Evolutionary conservation across 2,329 filamentous ascomycete species (phyloP), one percentile per base, ranked within the genome.

Genomic region (Aspergillus niger): DNA sequence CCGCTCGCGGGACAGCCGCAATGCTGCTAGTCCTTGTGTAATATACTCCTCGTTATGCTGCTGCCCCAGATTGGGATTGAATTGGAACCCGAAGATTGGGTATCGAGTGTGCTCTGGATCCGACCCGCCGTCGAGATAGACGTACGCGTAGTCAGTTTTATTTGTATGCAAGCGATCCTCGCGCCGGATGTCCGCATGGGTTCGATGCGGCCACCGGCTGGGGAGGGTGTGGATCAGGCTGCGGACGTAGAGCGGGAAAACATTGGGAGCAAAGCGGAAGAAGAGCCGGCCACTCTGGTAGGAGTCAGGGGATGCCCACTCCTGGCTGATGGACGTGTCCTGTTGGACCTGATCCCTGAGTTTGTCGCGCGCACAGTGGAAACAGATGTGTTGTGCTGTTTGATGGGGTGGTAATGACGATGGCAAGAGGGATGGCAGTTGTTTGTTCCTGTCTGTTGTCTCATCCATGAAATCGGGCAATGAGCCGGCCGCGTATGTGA

Each of bases 81-180:
- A 52, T 32, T 52, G 50, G 36, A 52, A 52, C 15, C 50, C 50
- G n/a, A 52, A 38, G 20, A 52, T 24, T 30, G 50, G 50, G 8
- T 7, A 20, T 32, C 4, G 30, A 32, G 1, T 15, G 13, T 38
- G 32, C 30, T 52, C 50, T 6, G 49, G 15, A 26, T 36, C 8
- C 15, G 36, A 28, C n/a, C 13, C 32, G 17, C 8, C 10, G 15
- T 39, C 22, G 50, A 22, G 11, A 15, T 52, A 44, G 3, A 20
- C 10, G 41, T 24, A 52, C 13, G 30, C 50, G 38, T 52, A 52
- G 17, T 38, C 28, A 4, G 26, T 30, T 22, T 52, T 30, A 38
- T 52, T 32, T 5, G 4, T 32, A 32, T 32, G 30, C 30, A 32
- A 38, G 11, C 17, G 17, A 38, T 52, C 50, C 20, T 52, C 50